These are phyloP conservation scores for Solanum chilense DNA, from an alignment of 257 asterid species.

Conservation along the genomic window DNA sequence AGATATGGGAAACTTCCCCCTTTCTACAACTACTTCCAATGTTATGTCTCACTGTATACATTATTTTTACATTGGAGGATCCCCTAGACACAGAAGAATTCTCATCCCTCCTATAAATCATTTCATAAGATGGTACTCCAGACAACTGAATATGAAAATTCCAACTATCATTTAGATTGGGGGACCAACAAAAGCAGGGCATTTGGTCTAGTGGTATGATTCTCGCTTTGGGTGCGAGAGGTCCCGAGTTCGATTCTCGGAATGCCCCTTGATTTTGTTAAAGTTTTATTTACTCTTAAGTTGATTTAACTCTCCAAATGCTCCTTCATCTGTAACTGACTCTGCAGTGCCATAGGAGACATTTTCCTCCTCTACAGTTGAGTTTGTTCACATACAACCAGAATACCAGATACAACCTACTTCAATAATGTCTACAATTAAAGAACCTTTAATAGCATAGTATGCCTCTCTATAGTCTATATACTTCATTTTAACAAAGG, in stretches of 20 bases:
- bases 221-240: constrained; percentile 82
- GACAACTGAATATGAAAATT: neutral
- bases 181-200: constrained; percentile 15
- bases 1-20: neutral
- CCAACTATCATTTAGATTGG: neutral
- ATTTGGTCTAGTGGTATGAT: constrained; percentile 88
- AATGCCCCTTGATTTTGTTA: constrained; percentile 18
- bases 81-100: neutral
- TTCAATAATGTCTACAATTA: neutral
- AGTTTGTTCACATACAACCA: neutral
- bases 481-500: neutral
- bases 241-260: constrained; percentile 76
- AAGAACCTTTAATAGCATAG: neutral
- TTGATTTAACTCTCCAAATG: neutral
- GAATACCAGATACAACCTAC: neutral
- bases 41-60: neutral
- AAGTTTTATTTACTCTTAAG: neutral
- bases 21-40: neutral
- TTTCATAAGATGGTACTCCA: neutral
- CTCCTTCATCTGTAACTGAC: neutral
- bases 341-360: neutral
- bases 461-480: neutral
- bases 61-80: neutral
- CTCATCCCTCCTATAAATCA: neutral
- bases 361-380: neutral